Evolutionary conservation across 768 basidiomycete genomes (phyloP).

Genomic region (Termitomyces sp.): DNA sequence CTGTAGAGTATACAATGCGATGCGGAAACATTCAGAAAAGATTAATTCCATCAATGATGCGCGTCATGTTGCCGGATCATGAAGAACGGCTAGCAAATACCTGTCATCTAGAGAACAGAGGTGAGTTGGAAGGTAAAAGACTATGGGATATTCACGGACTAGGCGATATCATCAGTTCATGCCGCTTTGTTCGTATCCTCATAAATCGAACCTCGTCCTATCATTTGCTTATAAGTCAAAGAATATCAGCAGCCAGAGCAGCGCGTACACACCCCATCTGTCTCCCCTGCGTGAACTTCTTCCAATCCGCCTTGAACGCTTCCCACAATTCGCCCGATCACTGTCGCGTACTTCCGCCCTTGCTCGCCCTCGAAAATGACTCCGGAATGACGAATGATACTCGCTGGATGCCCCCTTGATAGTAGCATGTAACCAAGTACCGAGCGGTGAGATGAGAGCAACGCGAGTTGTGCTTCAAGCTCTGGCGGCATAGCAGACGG

Average conservation of each 20-base stretch:
- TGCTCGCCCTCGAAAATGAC: conserved; percentile 85
- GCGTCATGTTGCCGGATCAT: conserved; percentile 55
- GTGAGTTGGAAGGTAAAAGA: not conserved
- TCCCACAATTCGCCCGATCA: conserved; percentile 70
- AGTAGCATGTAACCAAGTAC: conserved; percentile 86
- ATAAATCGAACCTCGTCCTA: conserved; percentile 87
- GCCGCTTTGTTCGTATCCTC: conserved; percentile 85
- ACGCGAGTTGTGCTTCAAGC: conserved; percentile 68
- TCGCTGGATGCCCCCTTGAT: conserved; percentile 62
- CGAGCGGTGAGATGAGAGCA: conserved; percentile 75
- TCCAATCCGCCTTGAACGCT: conserved; percentile 73
- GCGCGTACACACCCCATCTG: conserved; percentile 16
- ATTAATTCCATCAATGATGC: not conserved
- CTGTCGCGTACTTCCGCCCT: conserved; percentile 68
- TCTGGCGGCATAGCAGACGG: conserved; percentile 55
- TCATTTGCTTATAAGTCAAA: not conserved
- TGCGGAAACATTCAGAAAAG: not conserved
- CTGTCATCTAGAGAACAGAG: conserved; percentile 49
- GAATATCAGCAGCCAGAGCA: not conserved
- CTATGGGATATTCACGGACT: conserved; percentile 39
- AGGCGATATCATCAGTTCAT: conserved; percentile 93
- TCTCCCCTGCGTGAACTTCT: conserved; percentile 51
- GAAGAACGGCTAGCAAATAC: conserved; percentile 79
- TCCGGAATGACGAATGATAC: conserved; percentile 81
- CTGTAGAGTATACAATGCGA: conserved; percentile 3